Base-by-base conservation (phyloP, 2,329 filamentous ascomycete genomes). In the Fusarium nurragi region DNA sequence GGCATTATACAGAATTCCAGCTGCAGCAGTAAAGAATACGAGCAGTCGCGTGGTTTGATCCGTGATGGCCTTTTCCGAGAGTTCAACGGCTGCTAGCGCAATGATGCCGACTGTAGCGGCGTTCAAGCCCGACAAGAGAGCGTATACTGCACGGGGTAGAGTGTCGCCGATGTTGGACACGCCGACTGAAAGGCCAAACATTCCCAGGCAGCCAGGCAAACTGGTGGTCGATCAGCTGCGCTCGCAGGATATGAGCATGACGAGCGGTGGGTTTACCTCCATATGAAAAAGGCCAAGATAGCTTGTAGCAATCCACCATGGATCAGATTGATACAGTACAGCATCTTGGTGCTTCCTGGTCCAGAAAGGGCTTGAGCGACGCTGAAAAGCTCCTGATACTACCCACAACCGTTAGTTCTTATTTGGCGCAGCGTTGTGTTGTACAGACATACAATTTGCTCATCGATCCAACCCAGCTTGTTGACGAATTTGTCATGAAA, bases 311-410 rank as follows among this genome's bases (percentile, higher is more conserved):
- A 77, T 0, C 89, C 89, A 12, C 83, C 83, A 59, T 87, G 88
- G 11, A 91, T 83, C 18, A 90, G 75, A 34, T 87, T 86, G 37
- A 92, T 86, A 58, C 85, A 90, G 60, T 90, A 92, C 0, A 86
- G 73, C 85, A 92, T 89, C 71, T 92, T 92, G 3, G 90, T 92
- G 62, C 86, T 89, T 0, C 68, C 89, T 0, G 90, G 90, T 0
- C 90, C 90, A 0, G 86, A 87, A 3, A 92, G 79, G 2, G 87
- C 86, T 76, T 92, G 89, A 18, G 83, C 86, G 41, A 92, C 77
- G 23, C 86, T 88, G 74, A 93, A 92, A 0, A 92, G 81, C 70
- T 92, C 90, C 73, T 90, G 87, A 74, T 89, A 92, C 86, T 90
- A 41, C 5, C 4, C 4, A 16, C 0, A 14, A 10, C 4, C 3